Evolutionary conservation across 1,284 basidiomycete genomes (phyloP).

Genomic region (Afroboletus lepidellus): DNA sequence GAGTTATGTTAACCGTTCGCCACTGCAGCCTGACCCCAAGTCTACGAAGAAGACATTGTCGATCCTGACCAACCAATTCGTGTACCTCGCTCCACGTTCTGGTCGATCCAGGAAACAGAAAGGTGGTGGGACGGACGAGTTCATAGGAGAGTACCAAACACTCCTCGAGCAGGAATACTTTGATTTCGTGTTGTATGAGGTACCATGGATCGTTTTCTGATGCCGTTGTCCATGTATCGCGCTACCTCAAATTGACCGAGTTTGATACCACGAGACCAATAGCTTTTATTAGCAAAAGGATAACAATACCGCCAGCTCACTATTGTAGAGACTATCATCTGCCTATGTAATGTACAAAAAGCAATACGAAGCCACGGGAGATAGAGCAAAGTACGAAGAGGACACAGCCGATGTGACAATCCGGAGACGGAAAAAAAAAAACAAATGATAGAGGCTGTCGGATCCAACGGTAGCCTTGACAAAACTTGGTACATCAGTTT

Average conservation of each 20-base stretch:
- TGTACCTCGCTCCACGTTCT: conserved; percentile 71
- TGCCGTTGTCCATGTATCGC: background rate
- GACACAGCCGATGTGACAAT: conserved; percentile 26
- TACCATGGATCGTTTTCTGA: conserved; percentile 74
- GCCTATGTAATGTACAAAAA: conserved; percentile 39
- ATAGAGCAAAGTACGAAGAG: conserved; percentile 24
- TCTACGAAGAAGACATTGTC: conserved; percentile 77
- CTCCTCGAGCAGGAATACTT: conserved; percentile 93
- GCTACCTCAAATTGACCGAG: background rate
- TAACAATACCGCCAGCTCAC: conserved; percentile 55
- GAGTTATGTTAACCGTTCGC: background rate
- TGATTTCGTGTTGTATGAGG: conserved; percentile 88
- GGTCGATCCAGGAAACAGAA: conserved; percentile 42
- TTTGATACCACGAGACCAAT: conserved; percentile 25
- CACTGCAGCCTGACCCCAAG: conserved; percentile 81
- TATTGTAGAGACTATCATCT: conserved; percentile 47
- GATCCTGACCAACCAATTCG: conserved; percentile 74
- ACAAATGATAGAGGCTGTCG: conserved; percentile 21
- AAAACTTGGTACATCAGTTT: conserved; percentile 10
- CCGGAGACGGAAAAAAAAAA: conserved; percentile 18
- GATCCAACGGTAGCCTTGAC: conserved; percentile 17
- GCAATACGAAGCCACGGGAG: conserved; percentile 20
- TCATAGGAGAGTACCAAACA: conserved; percentile 85
- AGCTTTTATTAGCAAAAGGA: conserved; percentile 42
- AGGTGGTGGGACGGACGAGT: conserved; percentile 54